Base-by-base conservation (phyloP, 352 stramenopile genomes). In the Pythium folliculosum region DNA sequence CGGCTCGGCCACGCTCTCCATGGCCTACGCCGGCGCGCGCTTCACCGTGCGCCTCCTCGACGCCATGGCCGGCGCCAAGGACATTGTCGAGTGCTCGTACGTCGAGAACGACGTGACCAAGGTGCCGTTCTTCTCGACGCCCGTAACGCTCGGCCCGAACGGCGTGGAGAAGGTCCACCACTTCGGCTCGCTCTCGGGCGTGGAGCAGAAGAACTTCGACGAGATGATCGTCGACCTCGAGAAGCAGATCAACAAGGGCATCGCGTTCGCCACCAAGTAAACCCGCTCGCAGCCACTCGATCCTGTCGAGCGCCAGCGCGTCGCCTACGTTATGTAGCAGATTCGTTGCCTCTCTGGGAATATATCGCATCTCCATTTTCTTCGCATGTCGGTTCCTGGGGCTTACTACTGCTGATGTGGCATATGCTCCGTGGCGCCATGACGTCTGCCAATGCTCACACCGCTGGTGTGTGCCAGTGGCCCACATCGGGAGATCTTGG, bases 1-100 rank as follows among this genome's bases (percentile, higher is more conserved):
- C 40, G 98, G 98, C 47, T 99, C 94, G 69, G 98, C 98, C 63
- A 99, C 98, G 58, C 90, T 99, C 44, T 98, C 91, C 53, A 99
- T 99, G 98, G 98, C 98, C 5, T 99, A 99, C 78, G 97, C 97
- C 35, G 97, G 96, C 40, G 97, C 96, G 12, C 71, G 97, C 67
- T 99, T 99, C 82, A 89, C 88, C 8, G 50, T 87, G 27, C 86
- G 84, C 67, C 87, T 99, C 5, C 77, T 99, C 22, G 91, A 97
- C 70, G 98, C 97, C 57, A 93, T 99, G 71, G 87, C 90, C 71
- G 98, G 98, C 49, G 91, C 92, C 65, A 90, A 97, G 73, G 87
- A 95, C 72, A 82, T 99, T 16, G 82, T 97, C 37, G 97, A 99
- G 81, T 99, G 96, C 84, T 95, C 97, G 38, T 99, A 96, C 79